Evolutionary conservation across 108 stramenopile species (phyloP), one percentile per base, ranked within the genome.

Genomic region (Halocafeteria seosinensis): DNA sequence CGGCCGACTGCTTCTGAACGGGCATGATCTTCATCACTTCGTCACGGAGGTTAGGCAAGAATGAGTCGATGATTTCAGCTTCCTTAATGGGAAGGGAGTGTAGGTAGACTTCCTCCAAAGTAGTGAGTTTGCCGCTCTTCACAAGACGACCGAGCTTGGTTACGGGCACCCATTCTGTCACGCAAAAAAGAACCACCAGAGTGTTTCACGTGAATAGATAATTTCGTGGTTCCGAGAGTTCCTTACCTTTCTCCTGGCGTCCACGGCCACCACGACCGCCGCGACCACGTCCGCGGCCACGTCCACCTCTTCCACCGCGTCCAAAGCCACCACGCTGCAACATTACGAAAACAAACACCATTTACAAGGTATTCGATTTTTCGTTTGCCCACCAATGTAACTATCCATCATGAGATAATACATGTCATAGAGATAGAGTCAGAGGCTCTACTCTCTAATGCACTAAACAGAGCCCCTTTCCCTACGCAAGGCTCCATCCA

Each of bases 21-120:
- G 98, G 95, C 92, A 96, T 92, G 88, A 99, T 97, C 88, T 95
- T 99, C 98, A 99, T 99, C 60, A 99, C 98, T 79, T 99, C 98
- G 74, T 99, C 98, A 70, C 88, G 87, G 61, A 99, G 91, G 77
- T 38, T 27, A 36, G 5, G 5, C 36, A 55, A 76, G 80, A 90
- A 90, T 73, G 81, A 85, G 69, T 99, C 98, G 67, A 99, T 91
- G 73, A 99, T 99, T 75, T 95, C 91, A 55, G 88, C 88, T 83
- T 99, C 98, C 92, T 99, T 96, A 73, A 99, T 89, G 52, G 94
- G 92, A 70, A 99, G 85, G 74, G 91, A 91, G 81, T 87, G 94
- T 62, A 96, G 87, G 82, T 92, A 99, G 76, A 99, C 95, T 74
- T 99, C 94, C 83, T 99, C 98, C 55, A 99, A 83, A 71, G 81